These are phyloP conservation scores for Ceratocystis albifundus DNA, from an alignment of 2,329 filamentous ascomycete genomes.

Conservation along the genomic window DNA sequence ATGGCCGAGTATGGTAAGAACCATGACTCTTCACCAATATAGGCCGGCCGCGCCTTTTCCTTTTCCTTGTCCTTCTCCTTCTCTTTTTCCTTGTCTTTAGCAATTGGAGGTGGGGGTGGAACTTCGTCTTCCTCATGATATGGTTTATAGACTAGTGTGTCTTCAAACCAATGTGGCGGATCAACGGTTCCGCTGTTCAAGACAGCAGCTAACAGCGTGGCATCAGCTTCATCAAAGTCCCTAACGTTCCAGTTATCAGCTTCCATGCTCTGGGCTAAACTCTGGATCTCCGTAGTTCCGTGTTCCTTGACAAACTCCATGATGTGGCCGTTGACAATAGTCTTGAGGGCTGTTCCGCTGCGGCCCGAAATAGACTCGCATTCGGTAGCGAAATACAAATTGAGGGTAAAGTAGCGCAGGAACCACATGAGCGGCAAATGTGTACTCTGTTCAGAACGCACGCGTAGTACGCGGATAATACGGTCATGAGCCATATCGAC, in stretches of 20 bases:
- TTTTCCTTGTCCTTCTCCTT: slow-evolving; percentile 46
- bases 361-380: slow-evolving; percentile 75
- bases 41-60: slow-evolving; percentile 57
- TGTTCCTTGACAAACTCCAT: slow-evolving; percentile 64
- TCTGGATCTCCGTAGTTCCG: slow-evolving; percentile 61
- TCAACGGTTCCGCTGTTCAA: slow-evolving; percentile 61
- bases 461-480: slow-evolving; percentile 62
- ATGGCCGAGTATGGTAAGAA: slow-evolving; percentile 76
- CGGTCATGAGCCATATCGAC: slow-evolving; percentile 72
- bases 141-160: slow-evolving; percentile 46
- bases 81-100: slow-evolving; percentile 43
- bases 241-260: slow-evolving; percentile 68
- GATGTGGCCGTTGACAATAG: slow-evolving; percentile 69
- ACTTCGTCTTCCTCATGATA: slow-evolving; percentile 32
- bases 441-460: slow-evolving; percentile 61
- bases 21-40: slow-evolving; percentile 74
- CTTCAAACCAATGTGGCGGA: slow-evolving; percentile 52
- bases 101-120: slow-evolving; percentile 32
- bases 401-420: slow-evolving; percentile 70
- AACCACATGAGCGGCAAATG: slow-evolving; percentile 58
- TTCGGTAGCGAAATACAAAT: slow-evolving; percentile 72
- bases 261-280: slow-evolving; percentile 65
- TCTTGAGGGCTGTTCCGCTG: slow-evolving; percentile 64
- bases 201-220: slow-evolving; percentile 49
- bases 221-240: slow-evolving; percentile 57